Evolutionary conservation across 1,284 basidiomycete genomes (phyloP), one percentile per base, ranked within the genome.

Genomic region (Rhodotorula sp.): DNA sequence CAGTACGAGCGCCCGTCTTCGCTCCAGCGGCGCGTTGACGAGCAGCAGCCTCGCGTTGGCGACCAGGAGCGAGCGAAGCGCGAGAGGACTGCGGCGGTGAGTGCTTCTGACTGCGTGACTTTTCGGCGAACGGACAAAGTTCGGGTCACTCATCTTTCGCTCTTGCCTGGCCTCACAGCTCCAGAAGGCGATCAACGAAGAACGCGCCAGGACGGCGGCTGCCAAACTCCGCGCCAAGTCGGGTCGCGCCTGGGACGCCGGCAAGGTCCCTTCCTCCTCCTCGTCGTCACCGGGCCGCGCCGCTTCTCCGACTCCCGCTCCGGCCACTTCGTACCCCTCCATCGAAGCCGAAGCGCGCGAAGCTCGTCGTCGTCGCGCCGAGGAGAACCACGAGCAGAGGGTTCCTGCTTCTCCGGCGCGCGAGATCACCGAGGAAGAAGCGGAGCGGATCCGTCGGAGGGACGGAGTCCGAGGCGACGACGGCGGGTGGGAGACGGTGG

Each of bases 181-280:
- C 5, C 77, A 78, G 67, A 65, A 58, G 58, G 31, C 46, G 20
- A 73, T 78, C 58, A 67, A 78, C 69, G 72, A 62, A 18, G 71
- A 64, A 10, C 69, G 76, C n/a, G 73, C 68, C 46, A 49, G 58
- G 10, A 64, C 74, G 18, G 77, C 77, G 26, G 72, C 69, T 23
- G 47, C 62, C 52, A 78, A 78, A 59, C 68, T 76, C 49, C 59
- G 69, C 20, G 67, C 67, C 29, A 59, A 65, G 39, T 61, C 72
- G 34, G 72, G 72, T 3, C 72, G 77, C 58, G 74, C 71, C 21
- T 78, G 77, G 77, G 77, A 78, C 64, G 71, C 58, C 26, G 70
- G 65, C 51, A 78, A 77, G 59, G 49, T 67, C 29, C 5, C 48
- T 5, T 16, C 31, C 16, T 29, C 65, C 16, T 23, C 66, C 8